Evolutionary conservation across 2,329 filamentous ascomycete genomes (phyloP).

Genomic region (Colletotrichum sp.): DNA sequence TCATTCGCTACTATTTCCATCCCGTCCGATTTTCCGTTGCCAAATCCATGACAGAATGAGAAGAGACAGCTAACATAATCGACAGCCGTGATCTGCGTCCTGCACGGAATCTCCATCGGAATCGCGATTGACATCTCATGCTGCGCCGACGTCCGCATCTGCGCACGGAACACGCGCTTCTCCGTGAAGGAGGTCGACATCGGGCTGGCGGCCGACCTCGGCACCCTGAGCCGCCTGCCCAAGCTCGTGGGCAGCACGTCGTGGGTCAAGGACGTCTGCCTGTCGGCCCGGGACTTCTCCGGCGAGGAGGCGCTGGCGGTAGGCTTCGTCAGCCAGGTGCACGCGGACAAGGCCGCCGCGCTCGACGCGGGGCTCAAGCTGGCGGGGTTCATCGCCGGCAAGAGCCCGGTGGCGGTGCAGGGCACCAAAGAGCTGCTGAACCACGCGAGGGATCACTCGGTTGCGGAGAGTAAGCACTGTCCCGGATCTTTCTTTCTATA

Average conservation of each 20-base stretch:
- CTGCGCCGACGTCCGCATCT: constrained; percentile 74
- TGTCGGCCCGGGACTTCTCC: constrained; percentile 73
- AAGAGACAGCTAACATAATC: constrained; percentile 20
- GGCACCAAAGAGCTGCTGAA: constrained; percentile 89
- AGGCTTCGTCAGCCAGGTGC: constrained; percentile 73
- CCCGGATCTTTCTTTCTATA: background rate
- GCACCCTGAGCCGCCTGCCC: constrained; percentile 74
- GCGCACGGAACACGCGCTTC: constrained; percentile 63
- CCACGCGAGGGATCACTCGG: constrained; percentile 77
- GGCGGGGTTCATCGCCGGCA: constrained; percentile 71
- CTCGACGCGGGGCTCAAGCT: constrained; percentile 67
- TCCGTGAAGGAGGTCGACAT: constrained; percentile 85
- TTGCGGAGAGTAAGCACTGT: constrained; percentile 70
- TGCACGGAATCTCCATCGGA: constrained; percentile 81
- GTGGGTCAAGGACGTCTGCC: constrained; percentile 81
- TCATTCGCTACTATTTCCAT: background rate
- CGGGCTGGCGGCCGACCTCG: constrained; percentile 79
- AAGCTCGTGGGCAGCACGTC: constrained; percentile 73
- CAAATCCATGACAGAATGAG: background rate
- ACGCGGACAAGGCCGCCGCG: constrained; percentile 65
- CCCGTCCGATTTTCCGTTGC: background rate
- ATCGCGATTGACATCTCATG: constrained; percentile 77
- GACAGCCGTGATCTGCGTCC: constrained; percentile 77
- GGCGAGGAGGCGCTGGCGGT: constrained; percentile 72
- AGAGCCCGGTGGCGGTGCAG: constrained; percentile 88